Base-by-base conservation (phyloP, 2,329 filamentous ascomycete species). In the Aaosphaeria pasadenensis region DNA sequence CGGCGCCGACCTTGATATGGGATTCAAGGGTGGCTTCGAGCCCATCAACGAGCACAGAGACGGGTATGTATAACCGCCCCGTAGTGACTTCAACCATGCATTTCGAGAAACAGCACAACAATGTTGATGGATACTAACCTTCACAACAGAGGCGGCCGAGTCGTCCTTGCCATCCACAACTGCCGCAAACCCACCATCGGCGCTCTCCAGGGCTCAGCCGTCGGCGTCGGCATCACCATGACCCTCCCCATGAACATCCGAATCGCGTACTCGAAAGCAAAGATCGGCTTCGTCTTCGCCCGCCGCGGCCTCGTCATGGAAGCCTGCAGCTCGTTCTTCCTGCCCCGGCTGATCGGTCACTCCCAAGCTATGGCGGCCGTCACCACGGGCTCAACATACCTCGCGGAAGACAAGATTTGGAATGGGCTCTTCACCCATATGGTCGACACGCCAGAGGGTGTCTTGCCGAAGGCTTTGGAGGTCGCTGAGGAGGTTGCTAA, bases 281-380 rank as follows among this genome's bases (percentile, higher is more conserved):
- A 86, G 62, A 80, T 90, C 53, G 87, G 87, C 45, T 88, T 90
- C 63, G 86, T 89, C 13, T 91, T 91, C 66, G 77, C 80, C 28
- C 79, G 86, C 29, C 77, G 87, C 39, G 87, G 87, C 1, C 76
- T 91, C 59, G 77, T 83, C 50, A 85, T 88, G 80, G 88, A 91
- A 69, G 86, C 85, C 0, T 85, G 81, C 61, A 83, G 79, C 44
- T 85, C 82, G 6, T 91, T 80, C 68, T 91, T 88, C 73, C 75
- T 91, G 33, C 87, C 87, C 2, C 79, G 85, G 0, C 74, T 90
- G 29, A 78, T 90, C 50, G 87, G 88, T 48, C 74, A 79, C 47
- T 79, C 78, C 11, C 77, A 80, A 53, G 85, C 86, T 0, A 71
- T 86, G 64, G 81, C 86, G 59, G 76, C 88, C 30, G 74, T 82